These are phyloP conservation scores for Sutorius eximius DNA, from an alignment of 1,284 basidiomycete genomes.

Conservation along the genomic window DNA sequence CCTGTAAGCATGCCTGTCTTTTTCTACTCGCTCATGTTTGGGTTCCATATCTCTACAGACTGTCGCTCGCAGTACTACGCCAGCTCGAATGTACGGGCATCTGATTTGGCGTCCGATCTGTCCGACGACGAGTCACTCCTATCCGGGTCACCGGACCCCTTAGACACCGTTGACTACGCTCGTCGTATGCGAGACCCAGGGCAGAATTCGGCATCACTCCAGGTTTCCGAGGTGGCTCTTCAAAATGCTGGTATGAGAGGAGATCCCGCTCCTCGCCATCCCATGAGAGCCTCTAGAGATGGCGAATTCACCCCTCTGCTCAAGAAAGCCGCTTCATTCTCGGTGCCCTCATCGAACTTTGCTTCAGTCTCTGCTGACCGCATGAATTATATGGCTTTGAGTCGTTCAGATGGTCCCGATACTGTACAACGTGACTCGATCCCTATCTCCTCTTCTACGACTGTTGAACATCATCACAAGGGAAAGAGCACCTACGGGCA, in stretches of 20 bases:
- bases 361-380: background rate
- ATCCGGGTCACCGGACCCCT: conserved; percentile 25
- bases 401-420: background rate
- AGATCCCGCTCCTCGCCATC: background rate
- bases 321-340: conserved; percentile 40
- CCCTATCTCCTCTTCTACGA: conserved; percentile 14
- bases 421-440: background rate
- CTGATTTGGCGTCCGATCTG: conserved; percentile 41
- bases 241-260: conserved; percentile 46
- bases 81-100: conserved; percentile 54
- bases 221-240: conserved; percentile 41
- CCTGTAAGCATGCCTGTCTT: conserved; percentile 44
- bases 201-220: conserved; percentile 18
- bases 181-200: conserved; percentile 5
- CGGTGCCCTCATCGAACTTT: conserved; percentile 22
- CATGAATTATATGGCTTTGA: background rate
- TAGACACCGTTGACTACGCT: conserved; percentile 13
- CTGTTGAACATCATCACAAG: conserved; percentile 34
- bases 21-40: background rate
- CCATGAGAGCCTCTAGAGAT: background rate
- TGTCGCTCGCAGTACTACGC: conserved; percentile 63
- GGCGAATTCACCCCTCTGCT: conserved; percentile 45
- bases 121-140: conserved; percentile 34
- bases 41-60: conserved; percentile 42
- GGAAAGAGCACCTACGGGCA: conserved; percentile 81